A percentile compares a stretch with the other conserved stretches of the same genome.
These are phyloP conservation scores for Penicillium sp. DNA, from an alignment of 2,329 filamentous ascomycete genomes.

Conservation along the genomic window DNA sequence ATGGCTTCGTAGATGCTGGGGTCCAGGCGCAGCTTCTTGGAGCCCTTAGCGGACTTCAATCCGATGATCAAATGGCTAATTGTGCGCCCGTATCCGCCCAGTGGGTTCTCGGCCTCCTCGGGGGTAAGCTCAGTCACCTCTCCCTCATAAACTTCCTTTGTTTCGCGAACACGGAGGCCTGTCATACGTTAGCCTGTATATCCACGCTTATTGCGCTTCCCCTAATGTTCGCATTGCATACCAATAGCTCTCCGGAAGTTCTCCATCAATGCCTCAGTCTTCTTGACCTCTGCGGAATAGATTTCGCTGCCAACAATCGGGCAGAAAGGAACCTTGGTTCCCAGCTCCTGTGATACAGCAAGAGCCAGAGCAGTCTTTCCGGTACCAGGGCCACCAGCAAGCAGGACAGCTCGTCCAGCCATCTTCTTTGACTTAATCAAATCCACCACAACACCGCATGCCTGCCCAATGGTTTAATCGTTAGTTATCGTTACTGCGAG, in stretches of 20 bases:
- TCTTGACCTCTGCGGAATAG: constrained; percentile 98
- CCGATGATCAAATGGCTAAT: constrained; percentile 95
- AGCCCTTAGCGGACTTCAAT: constrained; percentile 90
- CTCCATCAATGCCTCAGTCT: constrained; percentile 98
- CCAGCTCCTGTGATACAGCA: constrained; percentile 93
- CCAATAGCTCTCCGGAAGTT: constrained; percentile 97
- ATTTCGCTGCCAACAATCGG: constrained; percentile 97
- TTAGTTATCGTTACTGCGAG: constrained; percentile 13
- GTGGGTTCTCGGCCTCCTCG: constrained; percentile 95
- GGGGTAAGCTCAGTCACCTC: constrained; percentile 97
- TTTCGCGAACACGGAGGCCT: constrained; percentile 90
- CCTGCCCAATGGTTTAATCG: constrained; percentile 51
- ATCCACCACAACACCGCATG: constrained; percentile 93
- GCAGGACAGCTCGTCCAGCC: constrained; percentile 87
- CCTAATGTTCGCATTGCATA: constrained; percentile 33
- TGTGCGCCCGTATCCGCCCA: constrained; percentile 95
- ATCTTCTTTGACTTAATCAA: constrained; percentile 96
- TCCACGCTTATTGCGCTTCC: not conserved
- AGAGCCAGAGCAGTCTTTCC: constrained; percentile 96
- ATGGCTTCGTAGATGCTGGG: constrained; percentile 99
- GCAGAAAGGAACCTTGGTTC: constrained; percentile 97
- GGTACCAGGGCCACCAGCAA: constrained; percentile 91
- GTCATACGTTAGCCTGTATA: constrained; percentile 16
- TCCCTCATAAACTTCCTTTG: constrained; percentile 98
- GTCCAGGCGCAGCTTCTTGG: constrained; percentile 95